Base-by-base conservation (phyloP, 1,284 basidiomycete species). In the Puccinia sorghi region DNA sequence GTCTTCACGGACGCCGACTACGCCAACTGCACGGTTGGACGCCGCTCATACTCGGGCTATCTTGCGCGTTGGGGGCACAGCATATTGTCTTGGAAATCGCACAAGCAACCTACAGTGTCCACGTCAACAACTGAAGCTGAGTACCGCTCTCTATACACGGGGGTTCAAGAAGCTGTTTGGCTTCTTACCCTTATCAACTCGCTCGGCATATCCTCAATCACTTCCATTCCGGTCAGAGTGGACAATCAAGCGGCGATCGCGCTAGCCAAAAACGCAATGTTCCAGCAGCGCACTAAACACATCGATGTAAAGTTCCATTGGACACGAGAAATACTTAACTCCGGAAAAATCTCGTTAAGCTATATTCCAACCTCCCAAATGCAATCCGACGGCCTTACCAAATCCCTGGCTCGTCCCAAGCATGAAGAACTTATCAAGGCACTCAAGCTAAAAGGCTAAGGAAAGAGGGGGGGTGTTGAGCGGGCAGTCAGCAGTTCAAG, bases 101-200 rank as follows among this genome's bases (percentile, higher is more conserved):
- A 46, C 3, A 57, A 59, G 11, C 71, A 73, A 41, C 52, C 71
- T 0, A 15, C 46, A 12, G 71, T 73, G 1, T 39, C 71, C 0
- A 25, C 43, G 12, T 73, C 71, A 0, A 59, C 71, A 5, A 73
- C 71, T 1, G 72, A 75, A 25, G 71, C 71, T 43, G 54, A 72
- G 20, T 72, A 56, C 25, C 15, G 32, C 13, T 7, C 71, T 2
- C 17, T 73, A 0, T 57, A 43, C 8, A 37, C 20, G 1, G 71
- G 52, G 11, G 39, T 22, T 6, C 71, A 73, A 15, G 71, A 73
- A 32, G 52, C 57, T 0, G 17, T 73, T 25, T 73, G 71, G 71
- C 15, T 73, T 17, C 15, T 13, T 3, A 27, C 11, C 32, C 17
- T 73, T 2, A n/a, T 73, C n/a, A 0, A 48, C 0, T 66, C 63